phyloP scores from a whole-genome alignment of 768 basidiomycete genomes.

The Boletus rubroflammeus region DNA sequence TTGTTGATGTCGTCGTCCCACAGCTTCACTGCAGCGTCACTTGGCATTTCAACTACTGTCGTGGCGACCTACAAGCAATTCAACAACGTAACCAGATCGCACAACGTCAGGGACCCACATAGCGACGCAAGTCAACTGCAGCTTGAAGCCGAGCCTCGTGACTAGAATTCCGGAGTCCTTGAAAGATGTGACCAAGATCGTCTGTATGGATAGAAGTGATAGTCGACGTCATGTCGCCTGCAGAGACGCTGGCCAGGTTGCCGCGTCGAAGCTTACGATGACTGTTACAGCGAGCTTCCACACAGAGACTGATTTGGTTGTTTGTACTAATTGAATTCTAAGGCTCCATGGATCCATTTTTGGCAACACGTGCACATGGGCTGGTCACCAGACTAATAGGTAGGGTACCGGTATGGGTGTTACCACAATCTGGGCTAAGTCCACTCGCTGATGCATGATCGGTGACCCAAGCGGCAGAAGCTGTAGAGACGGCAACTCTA shows the following conservation, averaged over 20 bases:
- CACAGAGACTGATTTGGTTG: conserved; percentile 15
- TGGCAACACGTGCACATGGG: no score
- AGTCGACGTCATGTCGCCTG: conserved; percentile 54
- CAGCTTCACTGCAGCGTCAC: conserved; percentile 74
- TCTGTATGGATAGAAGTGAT: conserved; percentile 57
- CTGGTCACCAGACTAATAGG: no score
- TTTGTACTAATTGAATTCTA: conserved; percentile 31
- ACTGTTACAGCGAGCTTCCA: background rate
- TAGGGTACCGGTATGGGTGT: no score
- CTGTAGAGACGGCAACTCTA: background rate
- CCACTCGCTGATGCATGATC: no score
- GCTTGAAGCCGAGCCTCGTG: conserved; percentile 63
- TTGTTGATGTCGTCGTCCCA: conserved; percentile 86
- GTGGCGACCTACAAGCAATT: conserved; percentile 55
- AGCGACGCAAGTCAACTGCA: conserved; percentile 69
- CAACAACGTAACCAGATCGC: conserved; percentile 8
- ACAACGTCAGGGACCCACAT: conserved; percentile 45
- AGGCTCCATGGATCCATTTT: conserved; percentile 9
- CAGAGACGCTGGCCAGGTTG: conserved; percentile 2
- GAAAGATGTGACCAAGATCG: conserved; percentile 63
- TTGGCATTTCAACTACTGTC: conserved; percentile 74
- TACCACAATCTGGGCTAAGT: no score
- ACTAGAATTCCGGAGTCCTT: conserved; percentile 59
- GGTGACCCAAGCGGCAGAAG: background rate
- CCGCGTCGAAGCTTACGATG: conserved; percentile 10